Base-by-base conservation (phyloP, 2,329 filamentous ascomycete species). In the Aspergillus pseudotamarii region DNA sequence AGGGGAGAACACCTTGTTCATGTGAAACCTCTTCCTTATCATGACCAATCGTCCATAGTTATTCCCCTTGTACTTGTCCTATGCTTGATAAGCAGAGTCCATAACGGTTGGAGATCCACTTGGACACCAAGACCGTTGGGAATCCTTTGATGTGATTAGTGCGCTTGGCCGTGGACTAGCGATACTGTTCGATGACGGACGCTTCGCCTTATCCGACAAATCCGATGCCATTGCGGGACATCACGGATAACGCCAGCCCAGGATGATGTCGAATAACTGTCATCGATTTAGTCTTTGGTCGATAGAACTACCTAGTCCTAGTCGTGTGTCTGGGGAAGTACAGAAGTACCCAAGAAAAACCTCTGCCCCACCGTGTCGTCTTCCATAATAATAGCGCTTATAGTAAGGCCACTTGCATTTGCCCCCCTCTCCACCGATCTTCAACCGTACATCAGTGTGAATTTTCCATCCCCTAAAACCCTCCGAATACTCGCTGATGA, bases 71-170 rank as follows among this genome's bases (percentile, higher is more conserved):
- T 51, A 5, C 48, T 51, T 34, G 9, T 14, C 19, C 11, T n/a
- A 58, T 61, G 59, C 59, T 61, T 61, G 59, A 61, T 61, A 61
- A 61, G 59, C 59, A 53, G 51, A 16, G 16, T 14, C 34, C 53
- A 30, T 43, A 28, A 55, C 59, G 50, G 53, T 50, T 11, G 21
- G 43, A 32, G 59, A 34, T 61, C 59, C 59, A 57, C 51, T 36
- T 55, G 6, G 50, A 4, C 2, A 12, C 9, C 51, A 54, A 23
- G n/a, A 23, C 30, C 41, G 28, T 53, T 46, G 9, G 34, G 28
- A 11, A 38, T 30, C 19, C 46, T 45, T 54, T n/a, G 45, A 16
- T 41, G 38, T n/a, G 19, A 41, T 48, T 58, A 54, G 51, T 38
- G 32, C 14, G 32, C 12, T 36, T 6, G 30, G 30, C 51, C 21